A percentile compares a stretch with the other conserved stretches of the same genome.
These are phyloP conservation scores for Calonectria leucothoes DNA, from an alignment of 2,329 filamentous ascomycete species.

Conservation along the genomic window DNA sequence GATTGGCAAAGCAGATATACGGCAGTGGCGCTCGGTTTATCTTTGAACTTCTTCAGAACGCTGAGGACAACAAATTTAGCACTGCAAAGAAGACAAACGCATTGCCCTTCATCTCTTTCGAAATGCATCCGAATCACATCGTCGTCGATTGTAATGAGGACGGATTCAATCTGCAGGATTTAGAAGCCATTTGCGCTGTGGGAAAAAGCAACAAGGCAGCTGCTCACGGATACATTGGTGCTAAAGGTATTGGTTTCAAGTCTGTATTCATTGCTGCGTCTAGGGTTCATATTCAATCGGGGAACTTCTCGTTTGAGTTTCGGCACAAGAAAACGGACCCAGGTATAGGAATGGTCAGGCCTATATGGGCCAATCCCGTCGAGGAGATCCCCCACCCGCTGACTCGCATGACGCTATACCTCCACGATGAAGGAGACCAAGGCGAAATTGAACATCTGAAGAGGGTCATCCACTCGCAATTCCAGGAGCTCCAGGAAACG, in stretches of 20 bases:
- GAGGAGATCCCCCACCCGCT: neutral
- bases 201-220: constrained; percentile 28
- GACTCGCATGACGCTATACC: constrained; percentile 26
- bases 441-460: constrained; percentile 7
- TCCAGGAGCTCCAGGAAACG: constrained; percentile 14
- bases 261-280: constrained; percentile 28
- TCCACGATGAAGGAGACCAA: constrained; percentile 23
- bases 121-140: constrained; percentile 24
- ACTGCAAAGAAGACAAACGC: neutral
- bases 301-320: constrained; percentile 33
- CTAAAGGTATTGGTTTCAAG: constrained; percentile 34
- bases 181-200: constrained; percentile 29
- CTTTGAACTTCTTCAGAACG: constrained; percentile 37
- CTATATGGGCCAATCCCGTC: constrained; percentile 18
- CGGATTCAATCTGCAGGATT: constrained; percentile 17
- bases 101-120: constrained; percentile 23
- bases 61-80: constrained; percentile 27
- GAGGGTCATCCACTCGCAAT: constrained; percentile 13
- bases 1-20: constrained; percentile 31
- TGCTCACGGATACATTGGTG: constrained; percentile 30
- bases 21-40: constrained; percentile 32
- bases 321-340: constrained; percentile 12
- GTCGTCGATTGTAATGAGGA: constrained; percentile 35
- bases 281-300: constrained; percentile 29
- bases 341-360: constrained; percentile 26